Evolutionary conservation across 163 green algal species (phyloP).

Genomic region (Trebouxiophyceae sp.): DNA sequence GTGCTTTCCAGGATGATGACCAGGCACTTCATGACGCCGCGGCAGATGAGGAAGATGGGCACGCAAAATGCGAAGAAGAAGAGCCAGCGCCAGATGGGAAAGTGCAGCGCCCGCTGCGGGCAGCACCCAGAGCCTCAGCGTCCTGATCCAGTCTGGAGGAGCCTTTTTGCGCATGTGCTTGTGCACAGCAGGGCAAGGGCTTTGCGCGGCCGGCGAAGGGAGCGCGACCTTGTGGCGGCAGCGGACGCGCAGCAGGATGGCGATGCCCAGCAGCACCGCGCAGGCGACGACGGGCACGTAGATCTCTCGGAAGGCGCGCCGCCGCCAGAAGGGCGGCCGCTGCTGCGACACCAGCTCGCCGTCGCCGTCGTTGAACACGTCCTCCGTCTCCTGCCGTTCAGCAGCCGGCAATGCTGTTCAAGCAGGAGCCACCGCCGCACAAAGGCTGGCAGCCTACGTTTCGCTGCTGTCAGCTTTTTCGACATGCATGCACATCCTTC

Average conservation of each 20-base stretch:
- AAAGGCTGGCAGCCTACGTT: too few relatives aligned
- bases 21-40: conserved; percentile 13
- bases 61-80: conserved; percentile 35
- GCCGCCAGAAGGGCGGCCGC: conserved; percentile 5
- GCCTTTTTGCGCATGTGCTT: not conserved
- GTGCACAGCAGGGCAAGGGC: too few relatives aligned
- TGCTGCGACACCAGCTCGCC: not conserved
- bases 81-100: conserved; percentile 35
- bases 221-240: too few relatives aligned
- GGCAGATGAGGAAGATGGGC: conserved; percentile 11
- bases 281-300: conserved; percentile 2
- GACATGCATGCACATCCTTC: too few relatives aligned
- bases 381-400: not conserved
- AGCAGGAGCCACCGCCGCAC: too few relatives aligned
- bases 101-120: conserved; percentile 3
- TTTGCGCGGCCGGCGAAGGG: too few relatives aligned
- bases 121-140: not conserved
- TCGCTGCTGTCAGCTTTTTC: too few relatives aligned
- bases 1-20: conserved; percentile 30
- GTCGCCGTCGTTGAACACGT: not conserved
- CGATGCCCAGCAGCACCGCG: conserved; percentile 1
- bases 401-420: too few relatives aligned
- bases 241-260: not conserved
- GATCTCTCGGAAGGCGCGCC: conserved; percentile 7
- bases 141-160: not conserved